Percentiles rank a stretch among this genome's conserved stretches.
Conservation (phyloP, 2,329 filamentous ascomycete genomes). For the Clonostachys sp. region DNA sequence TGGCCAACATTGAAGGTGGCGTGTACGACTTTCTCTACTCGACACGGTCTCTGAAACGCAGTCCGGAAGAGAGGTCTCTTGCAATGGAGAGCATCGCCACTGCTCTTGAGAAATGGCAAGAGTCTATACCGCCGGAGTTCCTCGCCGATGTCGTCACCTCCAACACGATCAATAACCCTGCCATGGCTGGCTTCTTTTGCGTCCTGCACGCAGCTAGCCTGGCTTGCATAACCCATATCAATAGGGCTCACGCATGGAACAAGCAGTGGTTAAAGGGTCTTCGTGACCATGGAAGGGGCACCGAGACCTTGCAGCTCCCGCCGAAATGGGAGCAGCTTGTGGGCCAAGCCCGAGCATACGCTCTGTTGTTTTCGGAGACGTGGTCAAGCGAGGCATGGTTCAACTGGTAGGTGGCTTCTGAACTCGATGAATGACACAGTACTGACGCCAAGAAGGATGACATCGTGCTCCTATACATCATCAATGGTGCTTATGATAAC, state of each 20-base stretch:
- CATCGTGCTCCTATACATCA: constrained; percentile 1
- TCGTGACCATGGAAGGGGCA: neutral
- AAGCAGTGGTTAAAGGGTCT: neutral
- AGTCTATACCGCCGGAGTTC: neutral
- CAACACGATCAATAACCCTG: neutral
- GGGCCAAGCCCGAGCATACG: neutral
- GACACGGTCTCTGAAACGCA: neutral
- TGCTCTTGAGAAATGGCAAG: neutral
- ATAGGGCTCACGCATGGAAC: neutral
- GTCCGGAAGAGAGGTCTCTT: neutral
- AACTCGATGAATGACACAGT: neutral
- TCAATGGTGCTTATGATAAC: constrained; percentile 1
- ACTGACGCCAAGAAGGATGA: neutral
- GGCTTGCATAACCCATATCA: neutral
- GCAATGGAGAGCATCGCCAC: neutral
- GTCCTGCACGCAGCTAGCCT: neutral
- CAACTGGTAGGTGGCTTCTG: neutral
- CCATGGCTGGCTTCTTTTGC: neutral
- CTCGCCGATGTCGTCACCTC: neutral
- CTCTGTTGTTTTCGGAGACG: neutral
- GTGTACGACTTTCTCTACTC: constrained; percentile 5
- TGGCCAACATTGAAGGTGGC: constrained; percentile 3
- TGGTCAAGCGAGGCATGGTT: neutral
- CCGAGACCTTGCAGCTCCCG: neutral
- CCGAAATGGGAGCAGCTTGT: neutral